These are phyloP conservation scores for Schizochytrium sp. DNA, from an alignment of 108 stramenopile species.

Conservation along the genomic window DNA sequence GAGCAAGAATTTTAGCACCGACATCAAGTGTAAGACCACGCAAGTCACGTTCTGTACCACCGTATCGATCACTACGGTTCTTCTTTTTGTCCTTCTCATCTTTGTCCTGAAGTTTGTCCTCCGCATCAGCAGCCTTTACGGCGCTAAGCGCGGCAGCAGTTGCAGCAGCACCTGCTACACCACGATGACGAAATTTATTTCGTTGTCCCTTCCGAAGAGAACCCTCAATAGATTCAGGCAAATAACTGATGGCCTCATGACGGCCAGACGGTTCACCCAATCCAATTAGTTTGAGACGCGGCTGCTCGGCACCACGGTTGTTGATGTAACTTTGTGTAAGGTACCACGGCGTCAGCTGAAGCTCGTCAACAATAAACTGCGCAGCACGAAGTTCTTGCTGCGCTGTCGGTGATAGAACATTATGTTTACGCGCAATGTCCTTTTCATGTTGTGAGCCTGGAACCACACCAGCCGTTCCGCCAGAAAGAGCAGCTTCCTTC, in stretches of 20 bases:
- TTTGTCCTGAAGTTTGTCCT: conserved; percentile 14
- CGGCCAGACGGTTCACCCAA: conserved; percentile 60
- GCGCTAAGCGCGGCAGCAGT: conserved; percentile 36
- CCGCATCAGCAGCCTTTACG: conserved; percentile 3
- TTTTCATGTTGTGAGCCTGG: conserved; percentile 25
- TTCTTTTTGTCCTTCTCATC: conserved; percentile 23
- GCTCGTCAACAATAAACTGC: conserved; percentile 57
- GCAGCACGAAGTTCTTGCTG: conserved; percentile 41
- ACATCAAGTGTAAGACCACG: conserved; percentile 35
- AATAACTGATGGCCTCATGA: conserved; percentile 31
- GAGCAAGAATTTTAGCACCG: conserved; percentile 18
- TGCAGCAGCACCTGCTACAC: conserved; percentile 30
- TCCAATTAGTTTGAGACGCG: conserved; percentile 39
- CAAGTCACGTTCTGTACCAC: conserved; percentile 34
- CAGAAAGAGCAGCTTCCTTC: neutral
- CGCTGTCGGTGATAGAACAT: conserved; percentile 16
- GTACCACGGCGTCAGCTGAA: conserved; percentile 59
- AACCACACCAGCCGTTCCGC: conserved; percentile 24
- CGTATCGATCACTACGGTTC: conserved; percentile 40
- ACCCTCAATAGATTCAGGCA: conserved; percentile 47
- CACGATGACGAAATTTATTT: neutral
- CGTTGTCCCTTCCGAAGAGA: conserved; percentile 13
- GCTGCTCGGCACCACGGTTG: conserved; percentile 1
- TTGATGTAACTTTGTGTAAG: conserved; percentile 25
- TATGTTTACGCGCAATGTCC: conserved; percentile 26